Conservation (phyloP, 768 basidiomycete species). For the Dioszegia aurantiaca region DNA sequence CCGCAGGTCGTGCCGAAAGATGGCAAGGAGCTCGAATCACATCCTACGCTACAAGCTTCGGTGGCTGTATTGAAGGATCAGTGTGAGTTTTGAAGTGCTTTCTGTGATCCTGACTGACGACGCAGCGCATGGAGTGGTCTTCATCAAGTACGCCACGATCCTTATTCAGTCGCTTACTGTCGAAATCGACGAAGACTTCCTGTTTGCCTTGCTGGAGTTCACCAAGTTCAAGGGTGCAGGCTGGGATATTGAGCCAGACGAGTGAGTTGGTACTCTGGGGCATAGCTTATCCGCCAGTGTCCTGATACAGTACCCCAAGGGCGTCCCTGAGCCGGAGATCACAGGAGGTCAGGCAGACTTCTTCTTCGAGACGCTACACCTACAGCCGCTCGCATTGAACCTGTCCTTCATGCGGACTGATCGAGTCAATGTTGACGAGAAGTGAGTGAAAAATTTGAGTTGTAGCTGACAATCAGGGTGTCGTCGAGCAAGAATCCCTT, state of each 20-base stretch:
- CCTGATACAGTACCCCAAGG: conserved; percentile 67
- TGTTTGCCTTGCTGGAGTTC: conserved; percentile 88
- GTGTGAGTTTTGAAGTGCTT: conserved; percentile 61
- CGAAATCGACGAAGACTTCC: conserved; percentile 93
- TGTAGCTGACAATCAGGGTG: conserved; percentile 27
- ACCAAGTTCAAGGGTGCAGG: conserved; percentile 85
- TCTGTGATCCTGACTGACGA: conserved; percentile 14
- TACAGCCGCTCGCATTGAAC: conserved; percentile 88
- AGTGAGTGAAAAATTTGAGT: conserved; percentile 58
- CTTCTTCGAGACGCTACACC: conserved; percentile 91
- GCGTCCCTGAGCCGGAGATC: conserved; percentile 56
- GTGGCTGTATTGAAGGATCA: conserved; percentile 88
- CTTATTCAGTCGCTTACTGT: conserved; percentile 90
- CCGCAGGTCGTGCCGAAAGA: conserved; percentile 73
- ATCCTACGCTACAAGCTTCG: conserved; percentile 85
- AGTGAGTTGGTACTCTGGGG: conserved; percentile 58
- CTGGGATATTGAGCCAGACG: conserved; percentile 73
- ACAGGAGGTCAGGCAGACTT: conserved; percentile 64
- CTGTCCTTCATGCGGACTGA: conserved; percentile 98
- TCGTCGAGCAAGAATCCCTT: conserved; percentile 70
- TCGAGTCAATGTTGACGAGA: conserved; percentile 84
- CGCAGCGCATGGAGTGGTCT: conserved; percentile 96
- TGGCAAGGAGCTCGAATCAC: conserved; percentile 68
- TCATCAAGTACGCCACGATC: conserved; percentile 94
- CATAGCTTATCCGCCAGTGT: conserved; percentile 55